Percentiles rank a stretch among this genome's conserved stretches.
Evolutionary conservation across 2,329 filamentous ascomycete species (phyloP).

Genomic region (Xylariaceae sp.): DNA sequence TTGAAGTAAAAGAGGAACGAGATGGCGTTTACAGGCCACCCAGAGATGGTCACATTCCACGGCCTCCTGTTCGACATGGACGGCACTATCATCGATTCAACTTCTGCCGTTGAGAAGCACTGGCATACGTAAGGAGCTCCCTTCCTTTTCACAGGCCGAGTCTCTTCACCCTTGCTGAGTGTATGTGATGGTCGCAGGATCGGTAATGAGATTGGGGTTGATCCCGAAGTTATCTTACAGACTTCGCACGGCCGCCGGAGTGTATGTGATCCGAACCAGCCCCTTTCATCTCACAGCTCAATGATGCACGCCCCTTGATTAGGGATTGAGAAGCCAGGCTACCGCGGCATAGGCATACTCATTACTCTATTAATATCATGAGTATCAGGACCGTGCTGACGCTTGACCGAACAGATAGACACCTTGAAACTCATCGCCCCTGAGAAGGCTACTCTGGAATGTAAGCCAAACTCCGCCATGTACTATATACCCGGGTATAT

Average conservation of each 20-base stretch:
- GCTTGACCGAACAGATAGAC: slow-evolving; percentile 57
- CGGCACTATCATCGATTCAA: slow-evolving; percentile 80
- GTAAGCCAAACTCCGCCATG: slow-evolving; percentile 47
- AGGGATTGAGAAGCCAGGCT: not conserved
- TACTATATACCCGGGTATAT: not conserved
- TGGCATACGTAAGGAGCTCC: slow-evolving; percentile 59
- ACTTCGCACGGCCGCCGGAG: slow-evolving; percentile 87
- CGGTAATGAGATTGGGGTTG: slow-evolving; percentile 76
- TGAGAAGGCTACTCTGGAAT: slow-evolving; percentile 87
- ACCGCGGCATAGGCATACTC: not conserved
- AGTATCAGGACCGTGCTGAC: slow-evolving; percentile 3
- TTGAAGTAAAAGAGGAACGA: not conserved
- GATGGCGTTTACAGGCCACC: slow-evolving; percentile 40
- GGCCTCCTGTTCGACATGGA: slow-evolving; percentile 72
- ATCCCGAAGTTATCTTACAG: slow-evolving; percentile 77
- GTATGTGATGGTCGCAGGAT: slow-evolving; percentile 47
- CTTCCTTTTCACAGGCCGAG: not conserved
- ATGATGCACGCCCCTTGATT: not conserved
- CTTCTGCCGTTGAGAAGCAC: slow-evolving; percentile 70
- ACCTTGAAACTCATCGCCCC: slow-evolving; percentile 74
- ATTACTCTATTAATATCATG: not conserved
- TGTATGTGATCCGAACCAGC: slow-evolving; percentile 14
- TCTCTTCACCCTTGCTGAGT: slow-evolving; percentile 5
- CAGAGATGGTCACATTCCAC: slow-evolving; percentile 47
- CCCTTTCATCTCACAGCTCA: not conserved